Base-by-base conservation (phyloP, 768 basidiomycete genomes). In the Glaciozyma antarctica region DNA sequence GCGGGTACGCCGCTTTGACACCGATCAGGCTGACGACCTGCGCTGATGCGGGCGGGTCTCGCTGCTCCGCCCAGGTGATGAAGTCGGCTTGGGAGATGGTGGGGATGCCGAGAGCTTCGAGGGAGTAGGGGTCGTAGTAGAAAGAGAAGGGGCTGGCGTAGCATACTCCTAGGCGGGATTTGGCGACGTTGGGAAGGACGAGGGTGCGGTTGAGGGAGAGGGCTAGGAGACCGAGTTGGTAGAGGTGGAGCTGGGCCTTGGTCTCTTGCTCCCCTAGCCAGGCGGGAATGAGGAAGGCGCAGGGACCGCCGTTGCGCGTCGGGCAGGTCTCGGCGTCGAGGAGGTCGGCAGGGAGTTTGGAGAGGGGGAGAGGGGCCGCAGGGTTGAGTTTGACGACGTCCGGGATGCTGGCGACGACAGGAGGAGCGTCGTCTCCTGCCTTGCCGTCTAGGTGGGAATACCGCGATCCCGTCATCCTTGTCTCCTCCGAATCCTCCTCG, bases 151-250 rank as follows among this genome's bases (percentile, higher is more conserved):
- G 75, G 79, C 78, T 80, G 58, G 77, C 74, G 67, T 78, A 80
- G 76, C 84, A 86, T 5, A 77, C 74, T 1, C 82, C 81, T 43
- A 85, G 77, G 45, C 82, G 79, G 55, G 81, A 81, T 63, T 81
- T 81, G 10, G 81, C 81, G 6, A 85, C 83, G 64, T 83, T 82
- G 4, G 85, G 85, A 7, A 86, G 78, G 32, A 86, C 82, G 44
- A 85, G 77, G 5, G 81, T 85, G 8, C 84, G 80, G 68, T 82
- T 80, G 34, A 85, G 78, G 9, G 69, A 73, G 58, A 74, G 73
- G 0, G 84, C 81, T n/a, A 85, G 80, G 5, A 76, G 75, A 1
- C 79, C 69, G 63, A 85, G 75, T 68, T 85, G 82, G 34, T 77
- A 71, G n/a, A 86, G 74, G 74, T 85, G 84, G 12, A 80, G 72